These are phyloP conservation scores for Sphaerulina vaccinii DNA, from an alignment of 2,329 filamentous ascomycete genomes.

Conservation along the genomic window DNA sequence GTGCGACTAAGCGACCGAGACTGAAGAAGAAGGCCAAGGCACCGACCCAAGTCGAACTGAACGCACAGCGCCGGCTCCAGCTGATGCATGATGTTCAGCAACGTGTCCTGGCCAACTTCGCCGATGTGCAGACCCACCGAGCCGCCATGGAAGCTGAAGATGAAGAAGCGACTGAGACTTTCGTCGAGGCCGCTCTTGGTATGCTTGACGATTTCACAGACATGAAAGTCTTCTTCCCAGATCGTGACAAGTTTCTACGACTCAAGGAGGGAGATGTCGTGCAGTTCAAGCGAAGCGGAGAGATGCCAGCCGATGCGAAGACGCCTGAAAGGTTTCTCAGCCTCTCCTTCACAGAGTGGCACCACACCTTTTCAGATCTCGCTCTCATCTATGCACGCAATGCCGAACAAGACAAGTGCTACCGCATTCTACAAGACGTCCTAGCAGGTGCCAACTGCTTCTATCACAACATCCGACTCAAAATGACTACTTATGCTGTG, in stretches of 20 bases:
- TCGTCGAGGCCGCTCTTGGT: constrained; percentile 58
- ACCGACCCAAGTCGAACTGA: constrained; percentile 12
- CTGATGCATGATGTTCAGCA: constrained; percentile 24
- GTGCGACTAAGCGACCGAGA: constrained; percentile 21
- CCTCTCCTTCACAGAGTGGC: constrained; percentile 79
- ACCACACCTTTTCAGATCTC: constrained; percentile 87
- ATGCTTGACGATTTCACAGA: constrained; percentile 61
- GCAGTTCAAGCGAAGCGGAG: constrained; percentile 8
- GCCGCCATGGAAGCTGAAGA: constrained; percentile 49
- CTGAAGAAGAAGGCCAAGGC: constrained; percentile 18
- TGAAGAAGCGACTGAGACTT: constrained; percentile 52
- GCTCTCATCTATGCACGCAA: constrained; percentile 71
- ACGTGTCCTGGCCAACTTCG: constrained; percentile 37
- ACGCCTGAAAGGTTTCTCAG: constrained; percentile 63
- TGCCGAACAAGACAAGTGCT: constrained; percentile 69
- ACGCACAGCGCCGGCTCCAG: constrained; percentile 17
- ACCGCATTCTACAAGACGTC: constrained; percentile 75
- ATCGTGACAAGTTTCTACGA: constrained; percentile 47
- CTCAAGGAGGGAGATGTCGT: constrained; percentile 44
- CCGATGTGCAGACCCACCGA: constrained; percentile 41
- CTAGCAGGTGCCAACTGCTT: constrained; percentile 77
- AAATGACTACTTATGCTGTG: constrained; percentile 31
- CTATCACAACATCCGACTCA: constrained; percentile 52
- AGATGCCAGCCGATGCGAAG: constrained; percentile 39
- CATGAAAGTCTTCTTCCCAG: constrained; percentile 60